Conservation (phyloP, 2,329 filamentous ascomycete genomes). For the Neofusicoccum parvum region DNA sequence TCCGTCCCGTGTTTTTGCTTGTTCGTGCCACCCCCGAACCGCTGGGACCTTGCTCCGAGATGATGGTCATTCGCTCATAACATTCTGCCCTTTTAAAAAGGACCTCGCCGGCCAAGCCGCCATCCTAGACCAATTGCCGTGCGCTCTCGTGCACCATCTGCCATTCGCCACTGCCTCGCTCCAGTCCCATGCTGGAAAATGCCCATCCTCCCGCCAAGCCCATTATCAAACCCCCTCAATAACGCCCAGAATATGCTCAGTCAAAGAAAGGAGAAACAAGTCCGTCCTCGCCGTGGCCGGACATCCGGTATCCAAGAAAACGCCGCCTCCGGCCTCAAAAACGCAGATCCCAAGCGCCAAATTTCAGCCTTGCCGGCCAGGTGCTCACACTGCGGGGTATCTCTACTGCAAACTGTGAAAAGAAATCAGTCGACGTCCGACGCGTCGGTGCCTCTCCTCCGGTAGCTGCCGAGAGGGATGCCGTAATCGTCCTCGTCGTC, state of each 20-base stretch:
- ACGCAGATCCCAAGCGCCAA: background rate
- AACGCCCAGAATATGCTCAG: background rate
- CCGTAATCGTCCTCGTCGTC: constrained; percentile 61
- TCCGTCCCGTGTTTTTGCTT: background rate
- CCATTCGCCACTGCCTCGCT: no score
- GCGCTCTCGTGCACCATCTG: background rate
- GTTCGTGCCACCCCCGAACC: background rate
- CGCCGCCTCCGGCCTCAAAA: background rate
- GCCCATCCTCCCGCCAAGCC: background rate
- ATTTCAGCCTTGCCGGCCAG: background rate
- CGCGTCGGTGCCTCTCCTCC: background rate
- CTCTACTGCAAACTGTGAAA: background rate
- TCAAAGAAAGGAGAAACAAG: background rate
- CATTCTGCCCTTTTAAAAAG: background rate
- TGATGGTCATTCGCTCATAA: background rate
- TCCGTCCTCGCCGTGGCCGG: background rate
- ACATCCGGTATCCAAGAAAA: constrained; percentile 6
- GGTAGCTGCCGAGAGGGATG: constrained; percentile 43
- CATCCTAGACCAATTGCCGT: background rate
- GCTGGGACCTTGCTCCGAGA: background rate
- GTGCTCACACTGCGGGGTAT: background rate
- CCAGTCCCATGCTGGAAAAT: no score
- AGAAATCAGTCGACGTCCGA: constrained; percentile 19
- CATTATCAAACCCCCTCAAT: background rate
- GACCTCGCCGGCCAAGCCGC: background rate